Evolutionary conservation across 2,329 filamentous ascomycete species (phyloP).

Genomic region (Verticillium isaacii): DNA sequence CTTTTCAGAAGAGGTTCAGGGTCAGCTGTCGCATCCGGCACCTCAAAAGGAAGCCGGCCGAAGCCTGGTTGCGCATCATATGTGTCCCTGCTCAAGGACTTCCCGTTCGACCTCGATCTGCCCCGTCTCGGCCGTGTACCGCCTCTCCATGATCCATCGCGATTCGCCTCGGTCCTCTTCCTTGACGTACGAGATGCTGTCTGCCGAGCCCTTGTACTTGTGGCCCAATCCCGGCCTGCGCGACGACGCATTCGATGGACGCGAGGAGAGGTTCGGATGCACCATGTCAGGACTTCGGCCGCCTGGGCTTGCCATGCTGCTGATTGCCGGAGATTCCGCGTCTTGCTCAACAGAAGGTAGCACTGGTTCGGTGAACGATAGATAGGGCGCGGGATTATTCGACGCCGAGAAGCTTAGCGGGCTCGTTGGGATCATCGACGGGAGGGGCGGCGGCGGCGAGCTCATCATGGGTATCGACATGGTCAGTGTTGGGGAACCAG

Average conservation of each 20-base stretch:
- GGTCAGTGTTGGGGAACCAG: slow-evolving; percentile 47
- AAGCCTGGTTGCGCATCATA: slow-evolving; percentile 21
- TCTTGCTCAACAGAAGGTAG: slow-evolving; percentile 31
- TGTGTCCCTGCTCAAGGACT: slow-evolving; percentile 53
- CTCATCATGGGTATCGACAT: slow-evolving; percentile 29
- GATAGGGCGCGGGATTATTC: slow-evolving; percentile 16
- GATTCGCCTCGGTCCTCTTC: slow-evolving; percentile 55
- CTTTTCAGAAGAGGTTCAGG: not conserved
- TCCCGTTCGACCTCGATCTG: slow-evolving; percentile 61
- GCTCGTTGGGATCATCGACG: slow-evolving; percentile 8
- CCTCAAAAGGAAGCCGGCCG: not conserved
- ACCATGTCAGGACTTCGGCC: slow-evolving; percentile 15
- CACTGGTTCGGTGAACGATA: slow-evolving; percentile 29
- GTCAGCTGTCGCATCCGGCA: not conserved
- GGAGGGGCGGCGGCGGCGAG: slow-evolving; percentile 17
- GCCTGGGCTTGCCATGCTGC: slow-evolving; percentile 17
- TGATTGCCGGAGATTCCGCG: slow-evolving; percentile 6
- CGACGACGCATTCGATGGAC: slow-evolving; percentile 10
- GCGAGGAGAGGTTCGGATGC: slow-evolving; percentile 12
- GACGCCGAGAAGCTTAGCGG: slow-evolving; percentile 13
- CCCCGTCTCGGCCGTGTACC: slow-evolving; percentile 60
- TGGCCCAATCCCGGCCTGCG: slow-evolving; percentile 36
- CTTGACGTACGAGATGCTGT: slow-evolving; percentile 65
- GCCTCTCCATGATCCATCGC: slow-evolving; percentile 66
- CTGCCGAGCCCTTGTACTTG: slow-evolving; percentile 51